phyloP scores from a whole-genome alignment of 805 yeast genomes.

The Lipomyces sp. region DNA sequence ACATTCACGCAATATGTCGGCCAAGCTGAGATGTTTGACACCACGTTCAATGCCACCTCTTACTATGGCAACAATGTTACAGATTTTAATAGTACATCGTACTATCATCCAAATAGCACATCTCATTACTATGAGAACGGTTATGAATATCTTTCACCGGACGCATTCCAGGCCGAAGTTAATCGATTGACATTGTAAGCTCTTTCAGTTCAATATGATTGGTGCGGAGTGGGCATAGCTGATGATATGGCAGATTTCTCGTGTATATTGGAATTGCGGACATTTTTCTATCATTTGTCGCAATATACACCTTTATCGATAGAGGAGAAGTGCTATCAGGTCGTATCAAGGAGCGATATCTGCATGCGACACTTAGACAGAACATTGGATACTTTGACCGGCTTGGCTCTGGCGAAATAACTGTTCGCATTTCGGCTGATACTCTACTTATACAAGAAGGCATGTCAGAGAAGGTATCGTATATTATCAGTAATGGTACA shows the following conservation, averaged over 20 bases:
- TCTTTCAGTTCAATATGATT: not conserved
- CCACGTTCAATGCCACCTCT: slow-evolving; percentile 3
- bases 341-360: slow-evolving; percentile 40
- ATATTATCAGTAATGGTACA: slow-evolving; percentile 39
- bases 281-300: slow-evolving; percentile 31
- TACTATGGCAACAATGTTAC: not conserved
- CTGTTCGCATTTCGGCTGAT: slow-evolving; percentile 43
- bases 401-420: slow-evolving; percentile 44
- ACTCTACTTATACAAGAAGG: slow-evolving; percentile 44
- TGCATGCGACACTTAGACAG: slow-evolving; percentile 40
- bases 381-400: slow-evolving; percentile 44
- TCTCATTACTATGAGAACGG: not conserved
- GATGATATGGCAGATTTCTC: too few species aligned
- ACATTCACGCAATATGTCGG: slow-evolving; percentile 12
- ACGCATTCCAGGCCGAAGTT: slow-evolving; percentile 36
- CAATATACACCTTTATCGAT: slow-evolving; percentile 39
- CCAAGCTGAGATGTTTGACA: slow-evolving; percentile 34
- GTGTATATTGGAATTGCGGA: slow-evolving; percentile 23
- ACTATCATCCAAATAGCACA: not conserved
- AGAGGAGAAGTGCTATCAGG: slow-evolving; percentile 44
- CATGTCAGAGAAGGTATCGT: slow-evolving; percentile 43
- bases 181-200: slow-evolving; percentile 15
- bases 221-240: too few species aligned
- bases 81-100: not conserved
- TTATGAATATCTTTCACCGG: slow-evolving; percentile 2